Conservation (phyloP, 371 early-diverging fungal genomes). For the Homolaphlyctis polyrhiza region DNA sequence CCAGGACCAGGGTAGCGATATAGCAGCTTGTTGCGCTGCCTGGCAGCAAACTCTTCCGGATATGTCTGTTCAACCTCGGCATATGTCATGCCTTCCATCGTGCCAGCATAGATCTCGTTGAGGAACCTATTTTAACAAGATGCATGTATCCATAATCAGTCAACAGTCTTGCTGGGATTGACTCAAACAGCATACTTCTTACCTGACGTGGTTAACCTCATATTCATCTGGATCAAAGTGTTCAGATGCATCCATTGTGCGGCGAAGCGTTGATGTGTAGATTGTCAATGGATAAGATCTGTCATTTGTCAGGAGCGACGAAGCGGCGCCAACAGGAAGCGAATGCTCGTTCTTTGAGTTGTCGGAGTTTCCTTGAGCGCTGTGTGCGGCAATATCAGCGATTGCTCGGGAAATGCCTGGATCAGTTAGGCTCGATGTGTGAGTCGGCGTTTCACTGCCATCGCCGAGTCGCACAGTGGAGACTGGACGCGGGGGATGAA, state of each 20-base stretch:
- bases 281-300: slow-evolving; percentile 23
- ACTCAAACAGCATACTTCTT: no score
- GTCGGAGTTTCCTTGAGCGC: background rate
- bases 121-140: slow-evolving; percentile 29
- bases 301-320: slow-evolving; percentile 7
- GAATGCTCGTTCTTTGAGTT: background rate
- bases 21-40: slow-evolving; percentile 65
- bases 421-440: no score
- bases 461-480: slow-evolving; percentile 24
- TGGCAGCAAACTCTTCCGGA: slow-evolving; percentile 62
- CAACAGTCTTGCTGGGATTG: no score
- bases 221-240: slow-evolving; percentile 65
- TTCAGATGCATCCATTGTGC: slow-evolving; percentile 67
- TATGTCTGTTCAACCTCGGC: slow-evolving; percentile 60
- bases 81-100: slow-evolving; percentile 52
- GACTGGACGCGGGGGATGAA: slow-evolving; percentile 10
- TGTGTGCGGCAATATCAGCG: background rate
- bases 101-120: slow-evolving; percentile 82
- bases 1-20: slow-evolving; percentile 84
- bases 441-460: background rate
- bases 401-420: no score
- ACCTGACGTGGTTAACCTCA: slow-evolving; percentile 61
- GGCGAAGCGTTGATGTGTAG: slow-evolving; percentile 72
- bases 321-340: background rate
- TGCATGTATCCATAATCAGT: no score